phyloP scores from a whole-genome alignment of 2,329 filamentous ascomycete species.

The Sarocladium brachiariae region DNA sequence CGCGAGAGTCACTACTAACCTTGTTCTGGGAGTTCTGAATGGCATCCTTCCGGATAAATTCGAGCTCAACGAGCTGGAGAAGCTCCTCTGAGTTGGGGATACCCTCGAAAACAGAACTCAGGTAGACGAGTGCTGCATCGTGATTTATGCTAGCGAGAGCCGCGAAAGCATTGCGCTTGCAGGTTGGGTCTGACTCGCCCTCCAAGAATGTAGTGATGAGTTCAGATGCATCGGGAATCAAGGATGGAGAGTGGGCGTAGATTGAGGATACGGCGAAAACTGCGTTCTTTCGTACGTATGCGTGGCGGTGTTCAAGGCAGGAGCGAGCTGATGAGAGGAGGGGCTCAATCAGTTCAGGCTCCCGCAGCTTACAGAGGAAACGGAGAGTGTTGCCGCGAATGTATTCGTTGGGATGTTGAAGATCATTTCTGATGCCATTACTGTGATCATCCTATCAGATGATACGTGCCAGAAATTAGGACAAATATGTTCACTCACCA shows the following conservation, averaged over 20 bases:
- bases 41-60: constrained; percentile 98
- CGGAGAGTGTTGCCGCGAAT: constrained; percentile 96
- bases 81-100: constrained; percentile 93
- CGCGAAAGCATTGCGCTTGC: constrained; percentile 96
- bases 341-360: constrained; percentile 92
- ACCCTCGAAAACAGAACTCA: constrained; percentile 84
- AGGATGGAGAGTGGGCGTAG: constrained; percentile 77
- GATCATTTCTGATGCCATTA: constrained; percentile 95
- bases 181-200: constrained; percentile 85
- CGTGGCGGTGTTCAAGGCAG: constrained; percentile 92
- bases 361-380: constrained; percentile 92
- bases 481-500: constrained; percentile 67
- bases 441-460: constrained; percentile 37
- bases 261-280: constrained; percentile 94
- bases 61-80: constrained; percentile 85
- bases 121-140: constrained; percentile 81
- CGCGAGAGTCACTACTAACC: constrained; percentile 37
- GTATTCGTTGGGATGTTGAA: constrained; percentile 97
- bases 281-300: constrained; percentile 96
- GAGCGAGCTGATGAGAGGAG: constrained; percentile 85
- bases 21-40: constrained; percentile 91
- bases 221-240: constrained; percentile 94
- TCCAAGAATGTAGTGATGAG: constrained; percentile 86
- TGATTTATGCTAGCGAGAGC: constrained; percentile 87
- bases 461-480: not conserved